Evolutionary conservation across 129 eudicot species (phyloP), one percentile per base, ranked within the genome.

Genomic region (Arctium lappa): DNA sequence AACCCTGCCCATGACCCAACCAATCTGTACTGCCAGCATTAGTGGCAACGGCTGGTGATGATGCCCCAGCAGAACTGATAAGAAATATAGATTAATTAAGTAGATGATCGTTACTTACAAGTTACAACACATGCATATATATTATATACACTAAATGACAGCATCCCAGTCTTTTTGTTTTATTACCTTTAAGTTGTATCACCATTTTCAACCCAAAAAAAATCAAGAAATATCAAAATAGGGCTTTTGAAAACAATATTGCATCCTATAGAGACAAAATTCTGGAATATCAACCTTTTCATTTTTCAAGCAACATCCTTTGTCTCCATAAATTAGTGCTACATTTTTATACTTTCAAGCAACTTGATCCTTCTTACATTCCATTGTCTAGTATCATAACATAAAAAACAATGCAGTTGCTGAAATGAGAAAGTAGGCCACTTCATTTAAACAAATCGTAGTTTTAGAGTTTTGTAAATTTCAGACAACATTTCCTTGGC

Each of bases 21-120:
- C 98, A 90, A 34, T 92, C 93, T 73, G 90, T 87, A 72, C 97
- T 91, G 40, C 97, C 99, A 81, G 87, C 93, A 91, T 91, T 91
- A 66, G 89, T 74, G 71, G 92, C 93, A 79, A 91, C 81, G 46
- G 97, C 92, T 79, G 97, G 99, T 81, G 99, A 95, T 11, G 97
- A 93, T 84, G 97, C 97, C 82, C 99, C 97, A 16, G 90, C 97
- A 80, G 97, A 92, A 84, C 99, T 95, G 89, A 38, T 60, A 72
- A 36, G 76, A 22, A 78, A 53, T 6, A 39, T 62, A 56, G 38
- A 78, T 72, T 22, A 16, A 53, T 71, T 71, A 39, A n/a, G 29
- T 9, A 42, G 6, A 22, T 0, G 18, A 79, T 10, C 36, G 3
- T n/a, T 33, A 76, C 70, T 32, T 60, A 66, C 5, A 72, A 34